A percentile compares a stretch with the other conserved stretches of the same genome.
Evolutionary conservation across 495 filamentous ascomycete genomes (phyloP).

Genomic region (Tetracladium marchalianum): DNA sequence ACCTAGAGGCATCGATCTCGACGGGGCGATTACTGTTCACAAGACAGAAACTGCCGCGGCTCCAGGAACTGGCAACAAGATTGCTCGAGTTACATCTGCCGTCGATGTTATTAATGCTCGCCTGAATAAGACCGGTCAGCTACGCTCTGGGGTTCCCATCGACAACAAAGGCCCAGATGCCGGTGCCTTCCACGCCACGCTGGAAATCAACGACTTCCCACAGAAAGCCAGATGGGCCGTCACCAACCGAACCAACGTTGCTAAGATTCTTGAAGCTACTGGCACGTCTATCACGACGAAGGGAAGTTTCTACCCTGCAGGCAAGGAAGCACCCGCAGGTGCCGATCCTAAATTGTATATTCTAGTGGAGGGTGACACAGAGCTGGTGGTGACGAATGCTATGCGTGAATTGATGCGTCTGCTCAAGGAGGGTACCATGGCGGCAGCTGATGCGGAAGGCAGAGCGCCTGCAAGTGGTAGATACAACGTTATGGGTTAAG

Average conservation of each 20-base stretch:
- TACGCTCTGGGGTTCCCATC: conserved; percentile 86
- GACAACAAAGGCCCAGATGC: conserved; percentile 98
- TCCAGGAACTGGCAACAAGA: conserved; percentile 47
- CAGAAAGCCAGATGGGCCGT: conserved; percentile 99
- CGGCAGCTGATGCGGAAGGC: conserved; percentile 75
- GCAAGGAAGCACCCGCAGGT: conserved; percentile 65
- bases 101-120: conserved; percentile 81
- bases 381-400: conserved; percentile 80
- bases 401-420: conserved; percentile 85
- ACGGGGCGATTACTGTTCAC: conserved; percentile 68
- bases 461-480: conserved; percentile 72
- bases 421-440: conserved; percentile 85
- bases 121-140: conserved; percentile 72
- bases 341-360: conserved; percentile 90
- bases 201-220: conserved; percentile 99
- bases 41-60: conserved; percentile 51
- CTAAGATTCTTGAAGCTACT: conserved; percentile 91
- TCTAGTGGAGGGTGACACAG: conserved; percentile 93
- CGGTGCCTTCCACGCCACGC: conserved; percentile 90
- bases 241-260: conserved; percentile 97
- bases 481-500: conserved; percentile 62
- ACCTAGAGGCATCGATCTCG: conserved; percentile 54
- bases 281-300: conserved; percentile 97
- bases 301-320: conserved; percentile 75
- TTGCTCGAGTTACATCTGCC: conserved; percentile 77